Evolutionary conservation across 208 protist species (phyloP), one percentile per base, ranked within the genome.

Genomic region (Acanthamoeba sp.): DNA sequence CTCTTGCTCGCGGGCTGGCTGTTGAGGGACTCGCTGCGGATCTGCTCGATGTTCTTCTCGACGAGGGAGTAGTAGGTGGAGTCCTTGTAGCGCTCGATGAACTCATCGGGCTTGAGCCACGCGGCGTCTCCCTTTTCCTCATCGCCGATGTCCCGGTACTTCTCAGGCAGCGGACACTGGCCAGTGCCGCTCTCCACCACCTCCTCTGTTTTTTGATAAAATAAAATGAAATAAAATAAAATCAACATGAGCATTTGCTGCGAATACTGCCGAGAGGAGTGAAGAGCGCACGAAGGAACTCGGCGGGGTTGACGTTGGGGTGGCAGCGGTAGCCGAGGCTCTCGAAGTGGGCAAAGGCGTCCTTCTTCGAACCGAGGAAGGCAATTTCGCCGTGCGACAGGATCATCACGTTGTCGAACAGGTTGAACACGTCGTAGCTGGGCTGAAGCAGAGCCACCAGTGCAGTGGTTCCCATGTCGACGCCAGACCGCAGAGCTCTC

Each of bases 341-440:
- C 10, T n/a, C 27, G n/a, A 94, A 96, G 73, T 95, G 87, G 1
- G 38, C 57, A 0, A 95, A 16, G 22, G 90, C 45, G 0, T 55
- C 91, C 40, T 78, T 22, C n/a, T 32, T 34, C 24, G 78, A 29
- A 22, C 94, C 89, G 29, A 93, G 50, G 66, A 48, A 84, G 10
- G 82, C 73, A 4, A 95, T 78, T 24, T 95, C 50, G 40, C 94
- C 64, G 82, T 89, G 78, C 45, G 80, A 57, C 90, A 96, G 36
- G 7, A 96, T 34, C 18, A 96, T n/a, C 27, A 96, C 62, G 18
- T 71, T 91, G 69, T 96, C 94, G 66, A 96, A 96, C 7, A 95
- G 42, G 29, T 29, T 52, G 22, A 96, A 95, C 10, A 96, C 89
- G 20, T 85, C 32, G 45, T 93, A 84, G 12, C 62, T 40, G 42